A percentile compares a stretch with the other conserved stretches of the same genome.
Conservation (phyloP, 495 filamentous ascomycete species). For the Hypoxylon trugodes region DNA sequence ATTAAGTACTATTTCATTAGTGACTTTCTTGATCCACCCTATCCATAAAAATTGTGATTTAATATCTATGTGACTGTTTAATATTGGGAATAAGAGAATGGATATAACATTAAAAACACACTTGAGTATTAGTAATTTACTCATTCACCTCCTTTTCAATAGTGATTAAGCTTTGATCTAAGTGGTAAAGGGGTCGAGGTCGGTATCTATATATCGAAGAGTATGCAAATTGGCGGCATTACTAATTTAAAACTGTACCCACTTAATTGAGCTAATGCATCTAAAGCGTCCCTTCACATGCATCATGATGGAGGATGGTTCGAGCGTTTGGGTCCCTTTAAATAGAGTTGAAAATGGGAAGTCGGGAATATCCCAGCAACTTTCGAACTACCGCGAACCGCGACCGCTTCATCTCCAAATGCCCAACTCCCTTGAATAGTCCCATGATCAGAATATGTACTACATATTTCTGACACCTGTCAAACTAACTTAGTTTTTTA, state of each 20-base stretch:
- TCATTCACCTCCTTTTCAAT: too few relatives aligned
- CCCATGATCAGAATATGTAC: not conserved
- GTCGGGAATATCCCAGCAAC: slow-evolving; percentile 24
- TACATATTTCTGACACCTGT: slow-evolving; percentile 2
- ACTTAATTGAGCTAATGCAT: slow-evolving; percentile 5
- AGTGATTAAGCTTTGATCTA: too few relatives aligned
- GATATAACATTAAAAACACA: too few relatives aligned
- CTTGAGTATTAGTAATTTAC: too few relatives aligned
- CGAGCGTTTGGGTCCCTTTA: not conserved
- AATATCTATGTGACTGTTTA: too few relatives aligned
- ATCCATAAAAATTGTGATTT: too few relatives aligned
- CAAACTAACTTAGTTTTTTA: not conserved
- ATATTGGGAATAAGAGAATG: too few relatives aligned
- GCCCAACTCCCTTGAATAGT: not conserved
- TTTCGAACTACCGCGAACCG: slow-evolving; percentile 24
- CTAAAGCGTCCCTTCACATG: slow-evolving; percentile 23
- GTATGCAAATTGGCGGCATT: too few relatives aligned
- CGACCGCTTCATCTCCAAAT: slow-evolving; percentile 30
- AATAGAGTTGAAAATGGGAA: slow-evolving; percentile 16
- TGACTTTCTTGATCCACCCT: too few relatives aligned
- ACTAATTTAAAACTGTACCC: too few relatives aligned
- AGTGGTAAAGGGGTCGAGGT: too few relatives aligned
- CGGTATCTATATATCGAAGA: too few relatives aligned
- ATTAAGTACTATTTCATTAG: slow-evolving; percentile 25
- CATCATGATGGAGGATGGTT: slow-evolving; percentile 9